Evolutionary conservation across 768 basidiomycete species (phyloP).

Genomic region (Pleurotus sapidus): DNA sequence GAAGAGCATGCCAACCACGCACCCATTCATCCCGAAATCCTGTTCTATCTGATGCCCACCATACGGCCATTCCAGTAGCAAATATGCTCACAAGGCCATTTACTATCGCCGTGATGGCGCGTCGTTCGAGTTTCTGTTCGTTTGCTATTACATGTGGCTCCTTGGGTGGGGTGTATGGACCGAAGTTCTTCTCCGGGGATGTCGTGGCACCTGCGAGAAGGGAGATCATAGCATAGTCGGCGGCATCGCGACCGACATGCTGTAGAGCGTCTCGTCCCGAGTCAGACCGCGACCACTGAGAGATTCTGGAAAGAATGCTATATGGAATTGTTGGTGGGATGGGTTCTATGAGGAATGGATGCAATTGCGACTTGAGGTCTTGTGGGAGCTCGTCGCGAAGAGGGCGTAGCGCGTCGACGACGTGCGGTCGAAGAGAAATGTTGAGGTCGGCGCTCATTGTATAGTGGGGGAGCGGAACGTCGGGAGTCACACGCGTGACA

Average conservation of each 20-base stretch:
- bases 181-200: constrained; percentile 75
- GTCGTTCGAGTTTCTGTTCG: constrained; percentile 54
- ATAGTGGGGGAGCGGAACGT: neutral
- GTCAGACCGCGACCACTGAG: constrained; percentile 65
- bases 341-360: constrained; percentile 31
- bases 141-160: constrained; percentile 26
- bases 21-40: constrained; percentile 79
- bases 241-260: constrained; percentile 42
- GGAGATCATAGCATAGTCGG: constrained; percentile 65
- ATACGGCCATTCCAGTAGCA: constrained; percentile 64
- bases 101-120: constrained; percentile 64
- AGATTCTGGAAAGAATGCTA: constrained; percentile 51
- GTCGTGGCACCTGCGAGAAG: constrained; percentile 76
- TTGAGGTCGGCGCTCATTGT: constrained; percentile 37
- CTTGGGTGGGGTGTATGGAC: constrained; percentile 41
- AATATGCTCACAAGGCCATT: constrained; percentile 71
- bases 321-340: constrained; percentile 57
- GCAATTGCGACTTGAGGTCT: constrained; percentile 39
- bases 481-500: neutral
- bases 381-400: constrained; percentile 44
- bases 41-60: constrained; percentile 66
- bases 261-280: constrained; percentile 37
- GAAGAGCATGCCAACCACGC: constrained; percentile 22
- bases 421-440: constrained; percentile 68
- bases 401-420: constrained; percentile 45